Evolutionary conservation across 2,329 filamentous ascomycete species (phyloP).

Genomic region (Lachnellula occidentalis): DNA sequence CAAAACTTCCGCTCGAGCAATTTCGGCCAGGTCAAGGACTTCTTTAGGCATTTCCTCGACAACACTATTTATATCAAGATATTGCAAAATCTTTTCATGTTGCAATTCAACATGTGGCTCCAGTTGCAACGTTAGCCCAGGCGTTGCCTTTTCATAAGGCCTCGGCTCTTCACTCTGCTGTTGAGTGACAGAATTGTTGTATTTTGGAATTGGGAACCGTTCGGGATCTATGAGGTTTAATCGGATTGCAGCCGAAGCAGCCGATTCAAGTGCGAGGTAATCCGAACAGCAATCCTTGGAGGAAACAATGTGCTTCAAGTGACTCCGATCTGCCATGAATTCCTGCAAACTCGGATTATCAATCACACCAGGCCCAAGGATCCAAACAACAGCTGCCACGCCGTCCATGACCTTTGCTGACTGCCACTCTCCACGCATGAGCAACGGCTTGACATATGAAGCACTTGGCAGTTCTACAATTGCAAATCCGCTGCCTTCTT

Average conservation of each 20-base stretch:
- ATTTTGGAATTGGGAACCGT: conserved; percentile 67
- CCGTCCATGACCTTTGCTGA: conserved; percentile 59
- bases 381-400: conserved; percentile 71
- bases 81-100: conserved; percentile 41
- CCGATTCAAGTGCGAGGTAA: conserved; percentile 63
- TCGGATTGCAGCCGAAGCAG: conserved; percentile 60
- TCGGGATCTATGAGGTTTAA: conserved; percentile 67
- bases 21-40: conserved; percentile 48
- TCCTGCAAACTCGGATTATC: conserved; percentile 56
- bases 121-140: conserved; percentile 22
- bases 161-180: conserved; percentile 1
- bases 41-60: conserved; percentile 34
- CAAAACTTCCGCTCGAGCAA: conserved; percentile 37
- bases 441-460: conserved; percentile 64
- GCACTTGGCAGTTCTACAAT: conserved; percentile 71
- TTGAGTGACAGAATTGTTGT: conserved; percentile 41
- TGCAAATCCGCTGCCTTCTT: conserved; percentile 67
- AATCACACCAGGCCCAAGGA: conserved; percentile 64
- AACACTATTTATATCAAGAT: conserved; percentile 44
- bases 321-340: conserved; percentile 60
- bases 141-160: conserved; percentile 20
- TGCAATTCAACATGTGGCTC: conserved; percentile 32
- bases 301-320: conserved; percentile 71
- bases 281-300: conserved; percentile 71
- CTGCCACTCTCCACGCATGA: conserved; percentile 68